These are phyloP conservation scores for Trichoderma simmonsii DNA, from an alignment of 2,329 filamentous ascomycete genomes.

Conservation along the genomic window DNA sequence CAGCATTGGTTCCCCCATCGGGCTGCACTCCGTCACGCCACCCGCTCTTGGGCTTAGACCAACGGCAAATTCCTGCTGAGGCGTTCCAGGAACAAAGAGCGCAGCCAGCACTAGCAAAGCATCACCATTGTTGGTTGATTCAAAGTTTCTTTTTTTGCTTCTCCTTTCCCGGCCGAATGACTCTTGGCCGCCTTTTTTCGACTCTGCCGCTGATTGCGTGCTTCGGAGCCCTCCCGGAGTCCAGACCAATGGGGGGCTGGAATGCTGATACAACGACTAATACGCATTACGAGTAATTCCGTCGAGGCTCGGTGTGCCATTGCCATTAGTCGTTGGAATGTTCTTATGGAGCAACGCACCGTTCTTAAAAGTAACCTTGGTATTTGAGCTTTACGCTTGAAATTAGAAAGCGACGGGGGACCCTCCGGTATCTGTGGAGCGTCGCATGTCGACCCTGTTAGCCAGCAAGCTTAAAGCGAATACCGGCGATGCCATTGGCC, in stretches of 20 bases:
- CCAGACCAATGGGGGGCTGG: not conserved
- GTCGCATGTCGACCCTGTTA: constrained; percentile 9
- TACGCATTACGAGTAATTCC: not conserved
- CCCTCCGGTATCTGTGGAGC: not conserved
- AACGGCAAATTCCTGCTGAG: constrained; percentile 9
- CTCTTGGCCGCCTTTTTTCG: not conserved
- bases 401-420: not conserved
- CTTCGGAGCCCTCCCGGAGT: not conserved
- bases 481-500: constrained; percentile 10
- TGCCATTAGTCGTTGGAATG: not conserved
- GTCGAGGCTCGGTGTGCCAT: not conserved
- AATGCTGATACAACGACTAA: not conserved
- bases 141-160: not conserved
- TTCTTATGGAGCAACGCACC: not conserved
- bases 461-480: not conserved
- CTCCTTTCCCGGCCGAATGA: not conserved
- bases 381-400: constrained; percentile 15
- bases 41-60: not conserved
- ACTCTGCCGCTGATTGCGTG: constrained; percentile 1
- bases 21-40: constrained; percentile 11
- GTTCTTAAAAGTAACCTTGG: constrained; percentile 7
- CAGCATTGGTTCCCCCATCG: not conserved
- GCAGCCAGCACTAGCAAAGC: not conserved
- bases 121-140: not conserved
- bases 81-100: not conserved